These are phyloP conservation scores for Abrus precatorius DNA, from an alignment of 306 rosid species.

Conservation along the genomic window DNA sequence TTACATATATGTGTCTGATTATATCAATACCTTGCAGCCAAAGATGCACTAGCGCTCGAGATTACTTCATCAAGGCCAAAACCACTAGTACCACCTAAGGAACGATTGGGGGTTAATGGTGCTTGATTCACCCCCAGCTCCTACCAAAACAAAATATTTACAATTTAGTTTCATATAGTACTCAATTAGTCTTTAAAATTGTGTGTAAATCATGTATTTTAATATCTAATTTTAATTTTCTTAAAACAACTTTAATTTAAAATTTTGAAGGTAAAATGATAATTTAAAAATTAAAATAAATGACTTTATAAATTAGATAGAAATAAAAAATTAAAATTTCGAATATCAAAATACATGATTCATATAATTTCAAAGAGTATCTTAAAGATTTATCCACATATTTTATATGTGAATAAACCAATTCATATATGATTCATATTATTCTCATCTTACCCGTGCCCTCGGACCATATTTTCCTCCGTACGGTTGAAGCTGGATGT, in stretches of 20 bases:
- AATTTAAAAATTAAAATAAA: too few species aligned
- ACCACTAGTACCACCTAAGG: not conserved
- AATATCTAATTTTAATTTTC: too few species aligned
- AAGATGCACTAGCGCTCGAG: not conserved
- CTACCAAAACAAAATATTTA: not conserved
- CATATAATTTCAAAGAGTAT: too few species aligned
- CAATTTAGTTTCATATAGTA: not conserved
- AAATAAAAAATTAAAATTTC: too few species aligned
- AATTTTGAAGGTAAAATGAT: too few species aligned
- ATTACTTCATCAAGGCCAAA: not conserved
- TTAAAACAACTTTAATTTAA: too few species aligned
- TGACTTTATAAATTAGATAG: too few species aligned
- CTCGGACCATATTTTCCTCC: not conserved
- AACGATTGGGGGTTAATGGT: not conserved
- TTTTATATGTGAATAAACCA: not conserved
- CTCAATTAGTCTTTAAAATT: too few species aligned
- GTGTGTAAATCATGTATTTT: too few species aligned
- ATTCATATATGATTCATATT: not conserved
- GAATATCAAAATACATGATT: too few species aligned
- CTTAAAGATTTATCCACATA: too few species aligned
- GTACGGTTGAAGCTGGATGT: not conserved
- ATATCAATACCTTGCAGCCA: slow-evolving; percentile 4
- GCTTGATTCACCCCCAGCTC: slow-evolving; percentile 11
- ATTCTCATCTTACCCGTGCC: slow-evolving; percentile 12
- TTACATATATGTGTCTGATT: not conserved